Evolutionary conservation across 108 stramenopile species (phyloP), one percentile per base, ranked within the genome.

Genomic region (Epipyxis sp.): DNA sequence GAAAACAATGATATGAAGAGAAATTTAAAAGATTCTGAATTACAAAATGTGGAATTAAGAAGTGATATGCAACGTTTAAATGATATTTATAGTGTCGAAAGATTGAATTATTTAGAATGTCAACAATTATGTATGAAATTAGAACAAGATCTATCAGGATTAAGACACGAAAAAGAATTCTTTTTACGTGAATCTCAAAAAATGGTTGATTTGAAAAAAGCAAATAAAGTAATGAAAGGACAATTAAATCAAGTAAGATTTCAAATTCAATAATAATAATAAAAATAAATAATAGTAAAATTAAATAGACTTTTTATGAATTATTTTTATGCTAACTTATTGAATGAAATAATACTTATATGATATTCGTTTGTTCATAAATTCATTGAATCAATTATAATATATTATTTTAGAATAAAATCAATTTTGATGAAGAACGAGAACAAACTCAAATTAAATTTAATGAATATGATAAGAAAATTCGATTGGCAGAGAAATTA

Each of bases 41-140:
- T 35, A 37, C n/a, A 10, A 10, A 74, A 74, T 37, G 34, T 10
- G 6, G 20, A 74, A 6, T 42, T 74, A 42, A 37, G 34, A 13
- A 37, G 27, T 29, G 71, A 74, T 42, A 34, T 74, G 32, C 71
- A 74, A 42, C n/a, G 35, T 10, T 42, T 74, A 27, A 74, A 74
- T 42, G 71, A 74, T 37, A 35, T 74, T 6, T 74, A 35, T 37
- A 74, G 13, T 42, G 25, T 6, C 34, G 71, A 74, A 10, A 37
- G 34, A 10, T 43, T 6, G 6, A 3, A 74, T 27, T 42, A 34
- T 27, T 27, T 37, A 42, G 71, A 74, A 29, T 39, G 6, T 10
- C 44, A 74, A 37, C 71, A 74, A 29, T 6, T 30, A 67, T 43
- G 20, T 42, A 13, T 13, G 6, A 67, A 43, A 67, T 43, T 42